Conservation (phyloP, 768 basidiomycete species). For the Agaricus subrufescens region DNA sequence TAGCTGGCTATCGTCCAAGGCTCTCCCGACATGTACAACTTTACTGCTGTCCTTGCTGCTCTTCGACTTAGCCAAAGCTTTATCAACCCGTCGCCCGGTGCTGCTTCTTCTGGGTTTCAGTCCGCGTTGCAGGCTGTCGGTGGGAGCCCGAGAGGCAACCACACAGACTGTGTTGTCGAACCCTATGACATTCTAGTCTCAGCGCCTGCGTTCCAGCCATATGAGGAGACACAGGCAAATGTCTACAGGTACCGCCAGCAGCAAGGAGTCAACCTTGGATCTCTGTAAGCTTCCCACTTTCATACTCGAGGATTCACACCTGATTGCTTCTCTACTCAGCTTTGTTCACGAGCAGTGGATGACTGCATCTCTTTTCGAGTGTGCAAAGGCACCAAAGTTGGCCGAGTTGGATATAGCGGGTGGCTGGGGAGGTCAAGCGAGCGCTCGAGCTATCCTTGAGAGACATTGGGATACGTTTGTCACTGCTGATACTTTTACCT, state of each 20-base stretch:
- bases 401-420: slow-evolving; percentile 66
- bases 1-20: slow-evolving; percentile 2
- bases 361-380: slow-evolving; percentile 59
- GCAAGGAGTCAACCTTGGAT: slow-evolving; percentile 60
- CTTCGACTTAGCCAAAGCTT: not conserved
- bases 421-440: slow-evolving; percentile 46
- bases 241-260: slow-evolving; percentile 62
- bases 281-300: slow-evolving; percentile 35
- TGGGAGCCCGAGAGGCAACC: not conserved
- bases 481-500: slow-evolving; percentile 56
- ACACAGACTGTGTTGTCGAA: slow-evolving; percentile 21
- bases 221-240: slow-evolving; percentile 41
- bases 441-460: slow-evolving; percentile 52
- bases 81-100: slow-evolving; percentile 2
- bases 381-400: slow-evolving; percentile 43
- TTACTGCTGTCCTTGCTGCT: not conserved
- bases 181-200: slow-evolving; percentile 23
- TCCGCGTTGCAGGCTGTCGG: not conserved
- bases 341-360: slow-evolving; percentile 77
- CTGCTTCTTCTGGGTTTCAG: not conserved
- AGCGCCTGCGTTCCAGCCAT: slow-evolving; percentile 39
- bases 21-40: not conserved
- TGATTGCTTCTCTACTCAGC: slow-evolving; percentile 26
- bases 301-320: too few relatives aligned
- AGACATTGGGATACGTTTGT: slow-evolving; percentile 78